Evolutionary conservation across 176 grass and related monocot genomes (phyloP), one percentile per base, ranked within the genome.

Genomic region (Phoenix roebelenii): DNA sequence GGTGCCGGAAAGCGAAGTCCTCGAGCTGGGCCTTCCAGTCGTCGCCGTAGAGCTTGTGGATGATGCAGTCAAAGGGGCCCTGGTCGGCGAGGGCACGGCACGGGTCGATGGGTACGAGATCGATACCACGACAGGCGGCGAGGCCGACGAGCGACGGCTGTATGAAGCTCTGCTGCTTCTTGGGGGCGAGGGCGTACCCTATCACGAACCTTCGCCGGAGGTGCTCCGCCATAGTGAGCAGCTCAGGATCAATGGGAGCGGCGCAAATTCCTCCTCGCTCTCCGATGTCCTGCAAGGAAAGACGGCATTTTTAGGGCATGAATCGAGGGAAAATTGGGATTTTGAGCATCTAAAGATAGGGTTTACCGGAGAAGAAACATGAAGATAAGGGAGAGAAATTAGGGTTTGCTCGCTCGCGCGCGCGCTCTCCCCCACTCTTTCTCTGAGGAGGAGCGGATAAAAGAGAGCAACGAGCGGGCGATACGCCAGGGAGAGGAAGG

Each of bases 111-210:
- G 61, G 50, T 54, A 95, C 80, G 67, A 95, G 74, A 66, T 86
- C 80, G 14, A 95, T 78, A 51, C 90, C 85, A 20, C 74, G 79
- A 1, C 66, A 64, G 5, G 54, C 65, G 5, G 79, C 76, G 7
- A 59, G 28, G 5, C 63, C 54, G 28, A 89, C 55, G 51, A 95
- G 90, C 23, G 90, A 95, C 25, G 82, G 66, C 63, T 80, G 85
- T 79, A 95, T 89, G 74, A 95, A 95, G 76, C 82, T 89, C 66
- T 84, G 55, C 72, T 86, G 72, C 73, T 95, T 95, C 82, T 95
- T 89, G 9, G 85, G 79, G 16, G 79, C 79, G 14, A 95, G 77
- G 5, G 85, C 90, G 76, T 89, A 95, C 19, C 85, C 82, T 52
- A 95, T 77, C 23, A 65, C 50, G 76, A 72, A 69, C 35, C 79